Conservation (phyloP, 345 rosid species). For the Populus alba region DNA sequence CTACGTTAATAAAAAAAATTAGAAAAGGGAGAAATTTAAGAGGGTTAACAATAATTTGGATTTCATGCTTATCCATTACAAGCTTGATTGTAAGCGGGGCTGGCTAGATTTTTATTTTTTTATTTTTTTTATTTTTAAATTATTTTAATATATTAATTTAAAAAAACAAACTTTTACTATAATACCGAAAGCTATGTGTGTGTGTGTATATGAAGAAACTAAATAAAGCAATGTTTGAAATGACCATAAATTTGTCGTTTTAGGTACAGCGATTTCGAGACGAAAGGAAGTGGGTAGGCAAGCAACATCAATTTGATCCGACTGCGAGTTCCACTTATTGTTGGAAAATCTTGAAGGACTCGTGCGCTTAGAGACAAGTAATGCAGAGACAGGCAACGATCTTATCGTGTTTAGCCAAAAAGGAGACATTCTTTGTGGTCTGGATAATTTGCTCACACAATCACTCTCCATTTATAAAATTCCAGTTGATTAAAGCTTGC, state of each 20-base stretch:
- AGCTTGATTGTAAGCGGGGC: too few species aligned
- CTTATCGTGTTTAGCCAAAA: not conserved
- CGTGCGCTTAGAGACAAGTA: not conserved
- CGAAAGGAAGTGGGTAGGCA: not conserved
- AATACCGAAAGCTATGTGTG: too few species aligned
- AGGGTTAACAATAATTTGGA: not conserved
- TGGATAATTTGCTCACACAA: not conserved
- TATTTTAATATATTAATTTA: too few species aligned
- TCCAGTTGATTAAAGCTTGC: not conserved
- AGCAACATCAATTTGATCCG: not conserved
- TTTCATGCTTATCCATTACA: rapidly evolving
- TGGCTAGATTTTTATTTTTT: too few species aligned
- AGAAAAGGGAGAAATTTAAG: not conserved
- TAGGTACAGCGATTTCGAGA: not conserved
- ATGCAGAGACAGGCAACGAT: not conserved
- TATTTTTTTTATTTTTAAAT: too few species aligned
- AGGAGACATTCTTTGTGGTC: not conserved
- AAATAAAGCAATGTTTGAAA: not conserved
- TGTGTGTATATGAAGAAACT: too few species aligned
- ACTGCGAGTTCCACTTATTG: conserved; percentile 4
- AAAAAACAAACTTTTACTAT: too few species aligned
- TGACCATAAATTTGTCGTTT: not conserved
- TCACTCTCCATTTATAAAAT: not conserved
- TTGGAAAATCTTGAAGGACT: not conserved
- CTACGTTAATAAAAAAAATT: too few species aligned